These are phyloP conservation scores for Saccharomyces jurei DNA, from an alignment of 805 yeast species.

Conservation along the genomic window DNA sequence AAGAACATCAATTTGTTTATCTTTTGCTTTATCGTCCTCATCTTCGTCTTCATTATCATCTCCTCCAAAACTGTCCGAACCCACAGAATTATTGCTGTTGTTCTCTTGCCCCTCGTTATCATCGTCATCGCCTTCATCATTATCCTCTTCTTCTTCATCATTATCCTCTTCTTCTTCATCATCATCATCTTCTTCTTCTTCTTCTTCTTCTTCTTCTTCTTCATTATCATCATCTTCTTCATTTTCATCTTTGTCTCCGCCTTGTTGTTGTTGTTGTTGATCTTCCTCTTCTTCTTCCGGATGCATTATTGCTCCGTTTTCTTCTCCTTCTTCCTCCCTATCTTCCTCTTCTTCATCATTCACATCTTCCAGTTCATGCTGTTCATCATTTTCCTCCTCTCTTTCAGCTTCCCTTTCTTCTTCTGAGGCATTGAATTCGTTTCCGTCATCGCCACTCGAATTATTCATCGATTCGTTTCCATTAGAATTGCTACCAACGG, in stretches of 20 bases:
- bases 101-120: conserved; percentile 10
- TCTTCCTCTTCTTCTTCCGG: conserved; percentile 3
- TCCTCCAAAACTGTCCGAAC: conserved; percentile 25
- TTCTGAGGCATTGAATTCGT: background rate
- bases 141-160: conserved; percentile 9
- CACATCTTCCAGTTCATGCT: background rate
- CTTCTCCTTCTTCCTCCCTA: conserved; percentile 15
- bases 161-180: conserved; percentile 12
- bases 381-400: background rate
- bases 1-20: background rate
- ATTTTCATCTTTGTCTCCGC: background rate
- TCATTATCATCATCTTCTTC: conserved; percentile 15
- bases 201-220: conserved; percentile 5
- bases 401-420: background rate
- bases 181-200: conserved; percentile 3
- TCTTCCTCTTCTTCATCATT: conserved; percentile 1
- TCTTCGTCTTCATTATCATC: conserved; percentile 3
- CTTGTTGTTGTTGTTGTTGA: too few species aligned
- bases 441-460: background rate
- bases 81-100: conserved; percentile 25
- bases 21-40: conserved; percentile 1
- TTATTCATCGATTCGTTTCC: background rate
- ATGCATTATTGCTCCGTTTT: background rate
- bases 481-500: background rate
- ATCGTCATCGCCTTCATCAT: conserved; percentile 14